Conservation (phyloP, 2,329 filamentous ascomycete species). For the Onygenales sp. region DNA sequence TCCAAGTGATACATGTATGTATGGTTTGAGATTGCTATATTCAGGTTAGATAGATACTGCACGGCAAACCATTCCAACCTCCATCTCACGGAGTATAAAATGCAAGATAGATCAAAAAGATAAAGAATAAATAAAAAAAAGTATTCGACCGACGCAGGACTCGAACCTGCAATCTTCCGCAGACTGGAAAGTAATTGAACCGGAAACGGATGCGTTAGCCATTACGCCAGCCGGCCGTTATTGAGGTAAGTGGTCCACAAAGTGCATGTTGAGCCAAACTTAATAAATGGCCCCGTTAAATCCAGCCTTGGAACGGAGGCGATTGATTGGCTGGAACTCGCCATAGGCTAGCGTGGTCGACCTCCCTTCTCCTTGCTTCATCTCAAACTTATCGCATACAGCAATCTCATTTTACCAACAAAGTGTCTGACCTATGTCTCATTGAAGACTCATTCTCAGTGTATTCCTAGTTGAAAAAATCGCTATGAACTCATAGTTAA, state of each 20-base stretch:
- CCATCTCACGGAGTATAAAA: not conserved
- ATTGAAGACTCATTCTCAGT: no score
- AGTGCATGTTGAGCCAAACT: not conserved
- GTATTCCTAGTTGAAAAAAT: no score
- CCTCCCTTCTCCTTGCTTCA: not conserved
- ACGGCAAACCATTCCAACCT: no score
- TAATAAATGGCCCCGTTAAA: not conserved
- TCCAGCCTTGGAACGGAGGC: not conserved
- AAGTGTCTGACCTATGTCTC: not conserved
- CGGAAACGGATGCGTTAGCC: constrained; percentile 13
- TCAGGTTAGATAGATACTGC: no score
- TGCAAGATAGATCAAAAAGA: not conserved
- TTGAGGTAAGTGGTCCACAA: not conserved
- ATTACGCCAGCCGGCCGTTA: constrained; percentile 12
- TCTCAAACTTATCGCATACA: not conserved
- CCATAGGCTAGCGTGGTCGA: not conserved
- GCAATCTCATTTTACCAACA: not conserved
- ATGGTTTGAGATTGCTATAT: no score
- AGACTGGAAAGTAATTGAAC: constrained; percentile 3
- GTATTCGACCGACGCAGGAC: constrained; percentile 10
- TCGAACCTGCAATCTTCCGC: constrained; percentile 14
- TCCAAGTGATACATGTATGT: no score
- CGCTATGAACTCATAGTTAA: no score
- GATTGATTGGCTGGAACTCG: not conserved
- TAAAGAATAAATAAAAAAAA: constrained; percentile 2